phyloP scores from a whole-genome alignment of 1,284 basidiomycete species.

The Fomes fomentarius region DNA sequence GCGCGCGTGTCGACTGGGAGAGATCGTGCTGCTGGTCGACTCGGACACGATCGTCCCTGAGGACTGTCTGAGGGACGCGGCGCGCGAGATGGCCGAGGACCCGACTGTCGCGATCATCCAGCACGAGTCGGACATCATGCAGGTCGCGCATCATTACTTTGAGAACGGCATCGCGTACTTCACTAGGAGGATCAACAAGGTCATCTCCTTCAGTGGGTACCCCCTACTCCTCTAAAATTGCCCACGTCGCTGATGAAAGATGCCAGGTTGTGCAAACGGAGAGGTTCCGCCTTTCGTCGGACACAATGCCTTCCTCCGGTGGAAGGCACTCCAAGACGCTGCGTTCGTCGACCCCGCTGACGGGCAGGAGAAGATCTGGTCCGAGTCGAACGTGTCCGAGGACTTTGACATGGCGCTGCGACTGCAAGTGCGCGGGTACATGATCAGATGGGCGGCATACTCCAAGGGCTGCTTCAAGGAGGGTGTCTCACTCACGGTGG shows the following conservation, averaged over 20 bases:
- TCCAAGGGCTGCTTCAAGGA: conserved; percentile 57
- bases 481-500: conserved; percentile 57
- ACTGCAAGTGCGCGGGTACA: conserved; percentile 52
- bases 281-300: conserved; percentile 62
- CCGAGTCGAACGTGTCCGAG: conserved; percentile 60
- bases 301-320: conserved; percentile 63
- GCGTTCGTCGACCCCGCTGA: conserved; percentile 49
- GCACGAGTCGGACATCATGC: conserved; percentile 55
- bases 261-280: conserved; percentile 47
- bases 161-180: conserved; percentile 64
- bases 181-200: conserved; percentile 51
- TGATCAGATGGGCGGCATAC: conserved; percentile 61
- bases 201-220: conserved; percentile 40
- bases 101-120: conserved; percentile 57
- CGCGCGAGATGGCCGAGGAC: conserved; percentile 54
- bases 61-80: conserved; percentile 62
- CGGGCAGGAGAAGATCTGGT: conserved; percentile 55
- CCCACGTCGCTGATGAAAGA: too few species aligned
- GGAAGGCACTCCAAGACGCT: conserved; percentile 57
- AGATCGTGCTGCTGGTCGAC: conserved; percentile 52
- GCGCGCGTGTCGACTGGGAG: conserved; percentile 42
- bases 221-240: conserved; percentile 21
- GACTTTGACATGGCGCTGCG: conserved; percentile 61
- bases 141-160: conserved; percentile 61
- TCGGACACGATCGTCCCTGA: conserved; percentile 62